Conservation (phyloP, 345 rosid species). For the Durio zibethinus region DNA sequence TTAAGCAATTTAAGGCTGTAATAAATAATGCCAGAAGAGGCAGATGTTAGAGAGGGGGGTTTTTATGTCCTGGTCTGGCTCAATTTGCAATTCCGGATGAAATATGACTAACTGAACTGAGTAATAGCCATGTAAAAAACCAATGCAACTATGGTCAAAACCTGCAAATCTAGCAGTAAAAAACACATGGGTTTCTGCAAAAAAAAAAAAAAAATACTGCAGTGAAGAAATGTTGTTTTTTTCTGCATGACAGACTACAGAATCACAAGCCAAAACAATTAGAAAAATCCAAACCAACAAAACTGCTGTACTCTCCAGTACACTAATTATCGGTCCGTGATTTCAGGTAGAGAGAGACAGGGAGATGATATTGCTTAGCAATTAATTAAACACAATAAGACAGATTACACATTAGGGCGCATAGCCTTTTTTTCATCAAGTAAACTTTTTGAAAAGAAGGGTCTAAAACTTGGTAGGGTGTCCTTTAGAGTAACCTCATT, state of each 20-base stretch:
- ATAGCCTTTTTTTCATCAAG: not conserved
- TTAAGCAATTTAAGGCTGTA: not conserved
- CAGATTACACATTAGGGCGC: not conserved
- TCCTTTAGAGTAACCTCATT: not conserved
- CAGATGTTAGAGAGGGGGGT: not conserved
- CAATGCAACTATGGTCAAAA: constrained; percentile 22
- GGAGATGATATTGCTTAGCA: not conserved
- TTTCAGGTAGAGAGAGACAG: constrained; percentile 18
- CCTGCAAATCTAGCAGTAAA: constrained; percentile 17
- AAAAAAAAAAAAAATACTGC: too few relatives aligned
- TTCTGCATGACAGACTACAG: constrained; percentile 14
- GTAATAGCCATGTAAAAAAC: not conserved
- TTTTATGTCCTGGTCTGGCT: not conserved
- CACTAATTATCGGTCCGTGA: constrained; percentile 26
- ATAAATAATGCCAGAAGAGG: not conserved
- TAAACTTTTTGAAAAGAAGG: too few relatives aligned
- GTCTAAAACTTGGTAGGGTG: not conserved
- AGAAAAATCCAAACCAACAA: constrained; percentile 27
- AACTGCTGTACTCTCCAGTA: constrained; percentile 30
- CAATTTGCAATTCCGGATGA: not conserved
- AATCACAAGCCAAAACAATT: constrained; percentile 32
- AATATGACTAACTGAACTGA: not conserved
- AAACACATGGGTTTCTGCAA: constrained; percentile 37
- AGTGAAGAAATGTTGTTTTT: not conserved
- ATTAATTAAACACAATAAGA: not conserved